phyloP scores from a whole-genome alignment of 345 rosid genomes.

The Excoecaria cochinchinensis region DNA sequence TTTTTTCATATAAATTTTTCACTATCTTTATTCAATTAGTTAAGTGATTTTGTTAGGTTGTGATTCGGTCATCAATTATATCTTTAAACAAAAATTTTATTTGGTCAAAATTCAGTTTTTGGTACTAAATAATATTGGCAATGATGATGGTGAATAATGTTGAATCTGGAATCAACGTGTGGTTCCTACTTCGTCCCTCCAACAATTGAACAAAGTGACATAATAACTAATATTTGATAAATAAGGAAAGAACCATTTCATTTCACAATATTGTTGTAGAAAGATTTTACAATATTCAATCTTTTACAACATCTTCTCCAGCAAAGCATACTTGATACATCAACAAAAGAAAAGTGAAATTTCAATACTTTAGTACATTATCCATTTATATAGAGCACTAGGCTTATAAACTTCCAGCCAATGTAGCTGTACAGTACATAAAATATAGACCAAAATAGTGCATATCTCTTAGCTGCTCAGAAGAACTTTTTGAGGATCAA shows the following conservation, averaged over 20 bases:
- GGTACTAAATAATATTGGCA: no score
- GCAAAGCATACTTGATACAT: constrained; percentile 11
- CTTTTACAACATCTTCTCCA: constrained; percentile 6
- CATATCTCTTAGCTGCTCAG: constrained; percentile 37
- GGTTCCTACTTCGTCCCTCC: no score
- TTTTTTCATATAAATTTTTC: no score
- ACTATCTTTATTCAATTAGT: no score
- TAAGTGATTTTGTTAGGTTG: no score
- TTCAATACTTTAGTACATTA: not conserved
- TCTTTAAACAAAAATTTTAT: no score
- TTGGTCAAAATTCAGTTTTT: no score
- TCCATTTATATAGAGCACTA: not conserved
- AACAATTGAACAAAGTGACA: no score
- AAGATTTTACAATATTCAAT: constrained; percentile 6
- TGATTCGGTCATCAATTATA: no score
- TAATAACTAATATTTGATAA: no score
- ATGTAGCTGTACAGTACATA: constrained; percentile 22
- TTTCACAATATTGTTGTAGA: constrained; percentile 1
- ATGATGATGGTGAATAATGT: no score
- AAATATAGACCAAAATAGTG: constrained; percentile 6
- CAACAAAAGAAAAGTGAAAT: not conserved
- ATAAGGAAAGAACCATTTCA: not conserved
- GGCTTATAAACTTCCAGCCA: constrained; percentile 12
- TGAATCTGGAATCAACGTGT: no score
- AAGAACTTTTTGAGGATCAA: constrained; percentile 84